Evolutionary conservation across 352 stramenopile species (phyloP).

Genomic region (Aphanomyces cochlioides): DNA sequence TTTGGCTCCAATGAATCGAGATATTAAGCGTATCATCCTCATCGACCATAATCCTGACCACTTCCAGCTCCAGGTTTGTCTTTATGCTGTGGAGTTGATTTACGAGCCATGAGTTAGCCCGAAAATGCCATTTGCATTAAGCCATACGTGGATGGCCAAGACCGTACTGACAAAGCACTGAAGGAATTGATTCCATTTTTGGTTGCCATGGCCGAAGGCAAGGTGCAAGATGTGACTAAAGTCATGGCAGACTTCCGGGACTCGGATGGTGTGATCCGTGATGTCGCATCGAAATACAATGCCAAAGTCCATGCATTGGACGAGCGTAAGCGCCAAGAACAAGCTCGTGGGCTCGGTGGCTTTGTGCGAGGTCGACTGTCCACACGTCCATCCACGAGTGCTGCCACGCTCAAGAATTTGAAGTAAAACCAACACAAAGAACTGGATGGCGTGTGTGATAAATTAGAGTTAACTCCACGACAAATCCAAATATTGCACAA

Average conservation of each 20-base stretch:
- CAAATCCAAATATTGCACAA: slow-evolving; percentile 39
- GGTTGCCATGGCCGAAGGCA: slow-evolving; percentile 72
- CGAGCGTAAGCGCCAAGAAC: slow-evolving; percentile 74
- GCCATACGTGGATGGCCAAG: slow-evolving; percentile 73
- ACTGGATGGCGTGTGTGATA: neutral
- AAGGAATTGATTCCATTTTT: slow-evolving; percentile 83
- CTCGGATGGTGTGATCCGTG: slow-evolving; percentile 71
- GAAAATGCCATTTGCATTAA: slow-evolving; percentile 79
- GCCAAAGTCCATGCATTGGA: slow-evolving; percentile 72
- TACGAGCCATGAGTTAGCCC: slow-evolving; percentile 29
- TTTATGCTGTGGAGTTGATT: neutral
- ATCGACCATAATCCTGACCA: slow-evolving; percentile 75
- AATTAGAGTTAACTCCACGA: slow-evolving; percentile 34
- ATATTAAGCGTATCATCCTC: slow-evolving; percentile 77
- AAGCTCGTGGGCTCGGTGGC: slow-evolving; percentile 77
- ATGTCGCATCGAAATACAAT: slow-evolving; percentile 72
- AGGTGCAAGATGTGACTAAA: slow-evolving; percentile 67
- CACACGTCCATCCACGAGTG: slow-evolving; percentile 42
- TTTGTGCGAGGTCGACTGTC: slow-evolving; percentile 75
- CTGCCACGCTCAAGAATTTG: slow-evolving; percentile 20
- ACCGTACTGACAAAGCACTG: slow-evolving; percentile 74
- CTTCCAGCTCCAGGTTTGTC: slow-evolving; percentile 65
- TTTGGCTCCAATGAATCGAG: slow-evolving; percentile 70
- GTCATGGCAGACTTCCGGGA: slow-evolving; percentile 79
- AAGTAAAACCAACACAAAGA: neutral